Percentiles rank a stretch among this genome's conserved stretches.
These are phyloP conservation scores for Wallacemonas sp. DNA, from an alignment of 208 protist species.

Conservation along the genomic window DNA sequence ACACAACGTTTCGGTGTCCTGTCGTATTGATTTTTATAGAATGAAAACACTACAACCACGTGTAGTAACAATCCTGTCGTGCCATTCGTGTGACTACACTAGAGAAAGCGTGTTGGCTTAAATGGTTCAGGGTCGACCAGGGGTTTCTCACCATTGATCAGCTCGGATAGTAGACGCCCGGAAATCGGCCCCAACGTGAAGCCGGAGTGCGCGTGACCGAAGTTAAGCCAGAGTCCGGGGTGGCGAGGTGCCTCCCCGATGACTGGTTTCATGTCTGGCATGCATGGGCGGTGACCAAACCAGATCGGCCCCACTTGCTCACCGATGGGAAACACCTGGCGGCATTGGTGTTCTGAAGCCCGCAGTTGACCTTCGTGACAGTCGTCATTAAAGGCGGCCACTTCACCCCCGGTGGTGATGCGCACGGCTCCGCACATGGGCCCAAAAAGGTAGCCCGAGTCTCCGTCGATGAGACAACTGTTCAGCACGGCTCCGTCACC, in stretches of 20 bases:
- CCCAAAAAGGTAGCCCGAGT: conserved; percentile 18
- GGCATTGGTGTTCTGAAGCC: conserved; percentile 5
- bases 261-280: conserved; percentile 28
- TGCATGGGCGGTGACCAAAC: conserved; percentile 20
- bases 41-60: too few relatives aligned
- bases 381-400: conserved; percentile 11
- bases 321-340: conserved; percentile 12
- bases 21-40: too few relatives aligned
- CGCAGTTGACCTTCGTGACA: conserved; percentile 14
- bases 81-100: too few relatives aligned
- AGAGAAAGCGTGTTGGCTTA: conserved; percentile 13
- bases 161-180: conserved; percentile 17
- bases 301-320: conserved; percentile 15
- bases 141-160: conserved; percentile 18
- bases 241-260: conserved; percentile 19
- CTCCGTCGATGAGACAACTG: conserved; percentile 22
- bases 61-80: too few relatives aligned
- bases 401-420: conserved; percentile 27
- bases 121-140: conserved; percentile 27
- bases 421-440: conserved; percentile 19
- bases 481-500: conserved; percentile 2
- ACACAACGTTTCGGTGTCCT: too few relatives aligned
- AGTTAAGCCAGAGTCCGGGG: conserved; percentile 20
- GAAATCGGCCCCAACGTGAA: conserved; percentile 21
- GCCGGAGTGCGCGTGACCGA: conserved; percentile 20